Percentiles rank a stretch among this genome's conserved stretches.
These are phyloP conservation scores for Geoglossum cookeanum DNA, from an alignment of 2,329 filamentous ascomycete genomes.

Conservation along the genomic window DNA sequence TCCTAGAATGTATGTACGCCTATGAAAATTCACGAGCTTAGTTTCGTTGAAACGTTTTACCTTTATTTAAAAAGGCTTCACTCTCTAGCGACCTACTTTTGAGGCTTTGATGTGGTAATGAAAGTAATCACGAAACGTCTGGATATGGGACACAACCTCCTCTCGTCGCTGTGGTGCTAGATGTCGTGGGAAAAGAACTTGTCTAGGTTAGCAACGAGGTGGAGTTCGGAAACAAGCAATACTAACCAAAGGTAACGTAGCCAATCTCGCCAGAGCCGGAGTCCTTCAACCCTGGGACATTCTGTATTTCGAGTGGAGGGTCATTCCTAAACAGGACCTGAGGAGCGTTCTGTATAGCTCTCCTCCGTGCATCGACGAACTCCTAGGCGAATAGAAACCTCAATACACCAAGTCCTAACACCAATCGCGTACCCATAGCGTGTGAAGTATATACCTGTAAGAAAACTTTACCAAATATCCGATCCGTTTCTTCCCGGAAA, in stretches of 20 bases:
- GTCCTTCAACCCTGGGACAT: slow-evolving; percentile 61
- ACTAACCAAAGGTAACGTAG: slow-evolving; percentile 89
- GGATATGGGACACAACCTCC: slow-evolving; percentile 95
- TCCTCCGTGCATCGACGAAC: slow-evolving; percentile 86
- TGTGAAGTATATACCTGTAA: slow-evolving; percentile 38
- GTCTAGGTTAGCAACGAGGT: background rate
- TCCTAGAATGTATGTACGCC: slow-evolving; percentile 96
- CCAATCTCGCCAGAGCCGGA: slow-evolving; percentile 71
- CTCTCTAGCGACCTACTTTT: slow-evolving; percentile 35
- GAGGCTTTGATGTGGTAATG: slow-evolving; percentile 99
- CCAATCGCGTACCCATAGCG: background rate
- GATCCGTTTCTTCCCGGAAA: slow-evolving; percentile 93
- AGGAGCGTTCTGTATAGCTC: slow-evolving; percentile 93
- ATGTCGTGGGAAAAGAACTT: slow-evolving; percentile 90
- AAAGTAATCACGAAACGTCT: slow-evolving; percentile 99
- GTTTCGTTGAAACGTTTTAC: background rate
- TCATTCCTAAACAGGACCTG: slow-evolving; percentile 95
- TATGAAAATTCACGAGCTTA: slow-evolving; percentile 14
- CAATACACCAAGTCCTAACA: background rate
- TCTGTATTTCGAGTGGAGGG: slow-evolving; percentile 76
- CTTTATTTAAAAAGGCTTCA: background rate
- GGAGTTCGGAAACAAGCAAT: background rate
- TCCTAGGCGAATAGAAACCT: slow-evolving; percentile 29
- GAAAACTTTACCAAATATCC: slow-evolving; percentile 95
- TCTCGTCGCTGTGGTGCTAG: slow-evolving; percentile 76